phyloP scores from a whole-genome alignment of 2,329 filamentous ascomycete genomes.

The Neonectria neomacrospora region DNA sequence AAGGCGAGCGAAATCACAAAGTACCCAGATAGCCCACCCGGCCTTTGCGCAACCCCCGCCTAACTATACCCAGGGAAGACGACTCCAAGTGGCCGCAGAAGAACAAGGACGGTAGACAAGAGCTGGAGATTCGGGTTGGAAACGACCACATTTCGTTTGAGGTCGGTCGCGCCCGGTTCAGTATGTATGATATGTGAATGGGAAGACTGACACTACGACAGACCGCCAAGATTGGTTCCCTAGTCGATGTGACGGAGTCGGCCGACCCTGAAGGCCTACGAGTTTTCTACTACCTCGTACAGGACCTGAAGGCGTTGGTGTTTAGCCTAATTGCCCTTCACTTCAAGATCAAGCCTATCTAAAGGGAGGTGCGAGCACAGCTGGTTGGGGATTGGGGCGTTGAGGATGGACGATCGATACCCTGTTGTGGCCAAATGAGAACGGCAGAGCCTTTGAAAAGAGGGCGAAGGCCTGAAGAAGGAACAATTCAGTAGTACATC shows the following conservation, averaged over 20 bases:
- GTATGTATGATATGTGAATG: not conserved
- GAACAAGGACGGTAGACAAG: constrained; percentile 98
- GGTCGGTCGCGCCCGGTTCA: constrained; percentile 60
- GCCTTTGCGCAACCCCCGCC: constrained; percentile 14
- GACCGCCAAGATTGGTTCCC: constrained; percentile 97
- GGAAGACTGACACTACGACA: constrained; percentile 51
- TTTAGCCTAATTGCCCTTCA: constrained; percentile 97
- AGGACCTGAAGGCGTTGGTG: constrained; percentile 95
- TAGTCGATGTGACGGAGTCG: constrained; percentile 96
- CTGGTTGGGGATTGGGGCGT: constrained; percentile 17
- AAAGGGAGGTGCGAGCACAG: constrained; percentile 31
- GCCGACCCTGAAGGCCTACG: constrained; percentile 94
- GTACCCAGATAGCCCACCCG: constrained; percentile 58
- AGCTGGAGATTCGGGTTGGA: constrained; percentile 92
- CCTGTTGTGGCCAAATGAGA: constrained; percentile 18
- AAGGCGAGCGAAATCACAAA: constrained; percentile 98
- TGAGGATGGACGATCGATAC: constrained; percentile 32
- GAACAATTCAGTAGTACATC: not conserved
- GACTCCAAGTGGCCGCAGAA: constrained; percentile 99
- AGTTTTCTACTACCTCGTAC: constrained; percentile 98
- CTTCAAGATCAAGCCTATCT: constrained; percentile 93
- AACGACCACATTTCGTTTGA: constrained; percentile 98
- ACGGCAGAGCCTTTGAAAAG: not conserved
- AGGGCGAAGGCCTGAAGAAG: not conserved
- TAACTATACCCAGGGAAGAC: constrained; percentile 76